phyloP scores from a whole-genome alignment of 257 asterid species.

The Solanum bulbocastanum region DNA sequence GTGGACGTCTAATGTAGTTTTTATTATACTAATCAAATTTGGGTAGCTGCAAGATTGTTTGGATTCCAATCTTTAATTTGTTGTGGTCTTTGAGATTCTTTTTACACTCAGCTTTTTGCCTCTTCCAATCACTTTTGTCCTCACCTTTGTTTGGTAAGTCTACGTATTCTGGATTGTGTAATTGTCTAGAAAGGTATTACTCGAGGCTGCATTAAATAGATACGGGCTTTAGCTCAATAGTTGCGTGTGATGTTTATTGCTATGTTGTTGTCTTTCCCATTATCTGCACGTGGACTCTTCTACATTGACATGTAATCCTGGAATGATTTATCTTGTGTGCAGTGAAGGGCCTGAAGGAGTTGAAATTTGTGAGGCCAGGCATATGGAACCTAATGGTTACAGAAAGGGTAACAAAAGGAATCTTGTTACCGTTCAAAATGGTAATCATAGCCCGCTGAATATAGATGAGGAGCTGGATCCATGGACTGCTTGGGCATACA shows the following conservation, averaged over 20 bases:
- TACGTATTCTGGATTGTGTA: not conserved
- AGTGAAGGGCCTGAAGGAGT: slow-evolving; percentile 24
- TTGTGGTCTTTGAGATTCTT: not conserved
- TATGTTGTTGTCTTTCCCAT: not conserved
- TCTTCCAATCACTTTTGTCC: not conserved
- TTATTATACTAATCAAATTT: not conserved
- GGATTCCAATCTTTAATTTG: not conserved
- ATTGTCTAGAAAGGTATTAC: not conserved
- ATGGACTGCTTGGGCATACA: slow-evolving; percentile 99
- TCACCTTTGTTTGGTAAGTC: not conserved
- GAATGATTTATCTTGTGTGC: not conserved
- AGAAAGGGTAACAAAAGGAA: slow-evolving; percentile 43
- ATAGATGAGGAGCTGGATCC: slow-evolving; percentile 80
- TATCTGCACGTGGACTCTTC: not conserved
- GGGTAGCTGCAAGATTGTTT: not conserved
- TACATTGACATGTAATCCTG: not conserved
- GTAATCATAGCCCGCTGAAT: slow-evolving; percentile 30
- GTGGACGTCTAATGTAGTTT: not conserved
- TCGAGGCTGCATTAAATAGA: not conserved
- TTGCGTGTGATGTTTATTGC: not conserved
- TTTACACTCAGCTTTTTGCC: not conserved
- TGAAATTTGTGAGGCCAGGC: slow-evolving; percentile 9
- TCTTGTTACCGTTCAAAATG: slow-evolving; percentile 52
- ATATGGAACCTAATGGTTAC: slow-evolving; percentile 62
- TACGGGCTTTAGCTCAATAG: not conserved